Base-by-base conservation (phyloP, 495 filamentous ascomycete genomes). In the Tuber umbilicatum region DNA sequence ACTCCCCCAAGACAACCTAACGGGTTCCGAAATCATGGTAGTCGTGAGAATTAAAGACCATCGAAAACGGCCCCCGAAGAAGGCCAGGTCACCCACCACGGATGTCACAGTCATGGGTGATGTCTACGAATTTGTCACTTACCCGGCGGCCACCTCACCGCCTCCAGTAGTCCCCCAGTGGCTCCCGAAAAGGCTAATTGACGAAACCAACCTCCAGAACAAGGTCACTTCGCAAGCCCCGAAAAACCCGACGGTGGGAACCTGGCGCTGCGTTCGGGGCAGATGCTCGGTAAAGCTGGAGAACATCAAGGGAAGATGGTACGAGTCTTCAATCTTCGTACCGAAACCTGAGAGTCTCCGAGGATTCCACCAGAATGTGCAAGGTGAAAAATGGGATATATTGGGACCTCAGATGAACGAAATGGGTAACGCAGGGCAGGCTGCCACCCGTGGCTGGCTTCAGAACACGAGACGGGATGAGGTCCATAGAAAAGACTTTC, bases 241-340 rank as follows among this genome's bases (percentile, higher is more conserved):
- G 10, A 60, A 7, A 0, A 37, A 23, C 23, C 41, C 67, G 17
- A 74, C 72, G 19, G 69, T 74, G 38, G 77, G 75, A 5, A 78
- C 77, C 21, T 79, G 77, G 77, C 77, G 77, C 31, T 45, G 77
- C 37, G 45, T 78, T 35, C 77, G 74, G 10, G 70, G 69, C 27
- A 60, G 35, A 39, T 73, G 74, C 23, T 35, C 83, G 77, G 35
- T 77, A 85, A 75, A 80, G 5, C 77, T 90, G 3, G 78, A 82
- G 27, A 86, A 89, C 43, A 81, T 90, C 77, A 89, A 89, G 78
- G 89, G 89, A 10, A 84, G 89, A 21, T 90, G 89, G 89, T 90
- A 90, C 80, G 89, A 90, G 76, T 86, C 85, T 5, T 85, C 84
- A 70, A 76, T 86, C 5, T 79, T 90, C 4, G 84, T 88, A 12